Evolutionary conservation across 345 rosid species (phyloP), one percentile per base, ranked within the genome.

Genomic region (Dipteronia dyeriana): DNA sequence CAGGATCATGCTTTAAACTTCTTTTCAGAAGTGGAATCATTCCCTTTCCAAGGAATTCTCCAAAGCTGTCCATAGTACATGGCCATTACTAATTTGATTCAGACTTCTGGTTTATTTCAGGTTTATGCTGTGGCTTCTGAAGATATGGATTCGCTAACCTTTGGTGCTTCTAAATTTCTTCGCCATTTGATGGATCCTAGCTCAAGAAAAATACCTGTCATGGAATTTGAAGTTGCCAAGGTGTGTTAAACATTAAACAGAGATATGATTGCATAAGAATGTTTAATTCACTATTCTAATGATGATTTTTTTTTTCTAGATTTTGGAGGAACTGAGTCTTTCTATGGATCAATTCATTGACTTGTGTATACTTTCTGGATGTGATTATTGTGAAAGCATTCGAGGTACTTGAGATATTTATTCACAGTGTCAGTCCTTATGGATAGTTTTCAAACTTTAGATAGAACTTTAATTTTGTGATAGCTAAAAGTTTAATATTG

Each of bases 121-220:
- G 98, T 91, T 77, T 96, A 96, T 79, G 99, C 90, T 26, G 99
- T 96, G 75, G 99, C 99, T 80, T 96, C 98, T 71, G 99, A 96
- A 87, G 99, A 96, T 80, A 96, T 96, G 99, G 99, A 94, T 74
- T 96, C 99, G 74, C 87, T 96, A 68, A 96, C 98, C 59, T 96
- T 96, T 84, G 97, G 99, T 74, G 97, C 98, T 84, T 85, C 97
- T 62, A 94, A 85, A 62, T 94, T 96, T 89, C 95, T 96, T 75
- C 97, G 97, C 75, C 99, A 94, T 86, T 85, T 96, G 83, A 96
- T 96, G 99, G 97, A 90, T 84, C 97, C 98, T 71, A 91, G 95
- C 83, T 92, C 98, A 43, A 90, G 94, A 90, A 96, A 96, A 85
- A 66, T 89, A 67, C 97, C 97, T 1, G 94, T 96, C 79, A 91